These are phyloP conservation scores for Lepiota brunneoincarnata DNA, from an alignment of 768 basidiomycete species.

Conservation along the genomic window DNA sequence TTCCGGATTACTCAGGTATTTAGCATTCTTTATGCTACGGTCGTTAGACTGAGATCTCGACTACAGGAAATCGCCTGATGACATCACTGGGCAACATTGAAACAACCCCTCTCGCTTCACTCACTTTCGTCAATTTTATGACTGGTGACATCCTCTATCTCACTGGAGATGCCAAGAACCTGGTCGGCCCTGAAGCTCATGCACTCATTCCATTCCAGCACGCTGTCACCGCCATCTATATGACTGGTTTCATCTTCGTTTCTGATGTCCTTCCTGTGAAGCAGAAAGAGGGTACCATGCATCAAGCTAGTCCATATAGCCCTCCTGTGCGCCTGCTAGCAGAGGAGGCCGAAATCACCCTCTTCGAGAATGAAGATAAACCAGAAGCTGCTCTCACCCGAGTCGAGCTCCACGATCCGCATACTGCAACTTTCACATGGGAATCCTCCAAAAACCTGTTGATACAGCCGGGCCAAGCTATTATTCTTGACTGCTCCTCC, in stretches of 20 bases:
- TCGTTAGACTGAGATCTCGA: slow-evolving; percentile 28
- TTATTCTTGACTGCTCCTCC: slow-evolving; percentile 50
- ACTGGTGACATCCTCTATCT: slow-evolving; percentile 59
- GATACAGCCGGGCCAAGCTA: slow-evolving; percentile 48
- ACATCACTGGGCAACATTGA: slow-evolving; percentile 64
- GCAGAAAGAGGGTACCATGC: slow-evolving; percentile 19
- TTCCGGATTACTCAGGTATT: slow-evolving; percentile 61
- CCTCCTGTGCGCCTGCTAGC: slow-evolving; percentile 53
- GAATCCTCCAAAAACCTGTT: slow-evolving; percentile 28
- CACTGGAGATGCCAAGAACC: slow-evolving; percentile 52
- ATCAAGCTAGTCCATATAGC: slow-evolving; percentile 47
- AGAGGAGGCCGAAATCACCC: slow-evolving; percentile 35
- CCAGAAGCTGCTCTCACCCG: slow-evolving; percentile 33
- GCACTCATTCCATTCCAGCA: slow-evolving; percentile 54
- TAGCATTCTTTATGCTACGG: too few relatives aligned
- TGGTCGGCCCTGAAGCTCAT: slow-evolving; percentile 45
- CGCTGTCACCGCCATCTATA: slow-evolving; percentile 42
- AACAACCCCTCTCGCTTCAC: slow-evolving; percentile 50
- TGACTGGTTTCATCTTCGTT: slow-evolving; percentile 55
- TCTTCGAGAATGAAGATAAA: slow-evolving; percentile 25
- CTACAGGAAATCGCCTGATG: slow-evolving; percentile 62
- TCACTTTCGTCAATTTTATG: slow-evolving; percentile 52
- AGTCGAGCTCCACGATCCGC: slow-evolving; percentile 40
- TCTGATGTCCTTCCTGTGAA: slow-evolving; percentile 53
- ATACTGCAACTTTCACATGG: slow-evolving; percentile 58